phyloP scores from a whole-genome alignment of 768 basidiomycete species.

The Lyophyllum atratum region DNA sequence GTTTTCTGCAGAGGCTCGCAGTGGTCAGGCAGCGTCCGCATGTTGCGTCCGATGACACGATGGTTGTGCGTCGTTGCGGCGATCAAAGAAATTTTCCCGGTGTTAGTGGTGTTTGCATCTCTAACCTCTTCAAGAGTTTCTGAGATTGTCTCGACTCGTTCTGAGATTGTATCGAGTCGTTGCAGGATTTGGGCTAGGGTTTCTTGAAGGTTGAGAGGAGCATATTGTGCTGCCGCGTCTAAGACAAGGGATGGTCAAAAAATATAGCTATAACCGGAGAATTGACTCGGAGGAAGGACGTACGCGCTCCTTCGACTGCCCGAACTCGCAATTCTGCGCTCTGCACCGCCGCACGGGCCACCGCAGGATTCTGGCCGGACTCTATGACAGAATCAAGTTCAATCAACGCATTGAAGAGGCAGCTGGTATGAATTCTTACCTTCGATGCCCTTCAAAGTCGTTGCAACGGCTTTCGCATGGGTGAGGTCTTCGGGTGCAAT shows the following conservation, averaged over 20 bases:
- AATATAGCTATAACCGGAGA: no score
- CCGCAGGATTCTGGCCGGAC: background rate
- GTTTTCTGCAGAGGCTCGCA: background rate
- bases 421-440: background rate
- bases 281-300: background rate
- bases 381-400: background rate
- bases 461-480: background rate
- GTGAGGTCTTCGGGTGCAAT: background rate
- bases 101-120: no score
- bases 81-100: no score
- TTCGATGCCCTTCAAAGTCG: background rate
- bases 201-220: background rate
- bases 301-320: background rate
- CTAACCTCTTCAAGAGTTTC: no score
- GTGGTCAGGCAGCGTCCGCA: background rate
- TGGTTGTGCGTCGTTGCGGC: background rate
- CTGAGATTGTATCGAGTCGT: background rate
- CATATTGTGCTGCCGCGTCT: background rate
- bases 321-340: background rate
- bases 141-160: no score
- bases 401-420: background rate
- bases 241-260: background rate
- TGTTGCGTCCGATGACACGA: background rate
- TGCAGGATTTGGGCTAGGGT: background rate
- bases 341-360: background rate